phyloP scores from a whole-genome alignment of 2,329 filamentous ascomycete genomes.

The Colletotrichum sansevieriae region DNA sequence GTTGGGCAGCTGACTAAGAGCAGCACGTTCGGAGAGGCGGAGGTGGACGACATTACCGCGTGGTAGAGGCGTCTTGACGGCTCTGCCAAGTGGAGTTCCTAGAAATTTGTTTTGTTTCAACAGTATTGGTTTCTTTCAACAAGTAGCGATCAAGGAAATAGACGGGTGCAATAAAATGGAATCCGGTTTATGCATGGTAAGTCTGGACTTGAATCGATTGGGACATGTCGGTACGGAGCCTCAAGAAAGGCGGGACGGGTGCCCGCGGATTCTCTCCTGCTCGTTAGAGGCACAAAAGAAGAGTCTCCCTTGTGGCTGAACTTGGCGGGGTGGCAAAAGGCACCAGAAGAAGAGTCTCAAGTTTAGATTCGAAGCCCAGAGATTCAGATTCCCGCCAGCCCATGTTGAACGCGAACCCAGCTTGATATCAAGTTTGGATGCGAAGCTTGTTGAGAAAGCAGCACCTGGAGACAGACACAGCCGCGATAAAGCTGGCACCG shows the following conservation, averaged over 20 bases:
- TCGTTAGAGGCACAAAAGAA: background rate
- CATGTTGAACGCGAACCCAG: background rate
- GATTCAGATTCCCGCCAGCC: background rate
- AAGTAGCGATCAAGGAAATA: slow-evolving; percentile 36
- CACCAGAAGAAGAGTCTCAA: background rate
- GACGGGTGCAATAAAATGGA: slow-evolving; percentile 11
- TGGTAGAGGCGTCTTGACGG: slow-evolving; percentile 68
- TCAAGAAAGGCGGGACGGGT: slow-evolving; percentile 15
- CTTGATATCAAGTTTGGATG: background rate
- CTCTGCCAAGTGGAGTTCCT: background rate
- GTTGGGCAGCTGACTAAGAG: slow-evolving; percentile 80
- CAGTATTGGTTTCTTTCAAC: slow-evolving; percentile 38
- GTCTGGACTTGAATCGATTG: background rate
- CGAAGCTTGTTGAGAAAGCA: background rate
- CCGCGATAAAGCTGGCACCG: slow-evolving; percentile 7
- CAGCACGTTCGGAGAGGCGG: slow-evolving; percentile 94
- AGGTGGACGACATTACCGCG: slow-evolving; percentile 95
- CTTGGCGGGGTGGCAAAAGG: too few species aligned
- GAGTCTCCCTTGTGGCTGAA: background rate
- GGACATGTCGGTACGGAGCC: slow-evolving; percentile 10
- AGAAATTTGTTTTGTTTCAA: slow-evolving; percentile 27
- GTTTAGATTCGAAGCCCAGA: background rate
- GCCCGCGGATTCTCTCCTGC: slow-evolving; percentile 5
- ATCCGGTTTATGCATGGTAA: background rate
- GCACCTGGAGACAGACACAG: background rate